Base-by-base conservation (phyloP, 202 grass and related monocot genomes). In the Brachypodium distachyon region DNA sequence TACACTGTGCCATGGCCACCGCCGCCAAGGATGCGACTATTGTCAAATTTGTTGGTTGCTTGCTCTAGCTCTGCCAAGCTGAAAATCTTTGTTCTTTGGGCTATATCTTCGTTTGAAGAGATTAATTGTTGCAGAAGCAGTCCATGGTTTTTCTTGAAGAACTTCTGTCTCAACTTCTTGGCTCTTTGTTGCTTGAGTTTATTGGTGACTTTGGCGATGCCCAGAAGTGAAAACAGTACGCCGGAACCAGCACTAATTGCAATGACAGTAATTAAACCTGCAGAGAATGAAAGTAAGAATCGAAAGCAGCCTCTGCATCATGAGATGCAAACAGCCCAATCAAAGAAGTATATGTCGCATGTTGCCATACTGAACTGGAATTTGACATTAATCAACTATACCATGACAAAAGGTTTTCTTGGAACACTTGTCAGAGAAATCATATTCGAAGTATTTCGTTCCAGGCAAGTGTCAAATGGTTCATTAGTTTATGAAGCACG, bases 1-100 rank as follows among this genome's bases (percentile, higher is more conserved):
- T 91, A 91, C 1, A 92, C 90, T 5, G 41, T 86, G 64, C 86
- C 90, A 55, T 93, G 90, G 0, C 90, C 90, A 50, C 90, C 87
- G 0, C 79, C 77, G 0, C 87, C 90, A 41, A 93, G 72, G 29
- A 93, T 80, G 2, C 77, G 81, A 43, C 70, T 84, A 12, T 81
- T 28, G n/a, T 90, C 84, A 73, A 93, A 93, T 9, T 77, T 87
- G 23, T 87, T 82, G 18, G 87, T 93, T 53, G 90, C 86, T 73
- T 93, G 83, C 6, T 90, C 73, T 11, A 93, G 70, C 9, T 93
- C 91, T 69, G 87, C 64, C 5, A 80, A 61, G 44, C 69, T 83
- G 27, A 86, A 94, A 49, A 88, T 83, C 26, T 67, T 80, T 2
- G 10, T 66, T 3, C 71, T 88, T 68, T 88, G 82, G 0, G 79